These are phyloP conservation scores for Podospora tetraspora DNA, from an alignment of 495 filamentous ascomycete species.

Conservation along the genomic window DNA sequence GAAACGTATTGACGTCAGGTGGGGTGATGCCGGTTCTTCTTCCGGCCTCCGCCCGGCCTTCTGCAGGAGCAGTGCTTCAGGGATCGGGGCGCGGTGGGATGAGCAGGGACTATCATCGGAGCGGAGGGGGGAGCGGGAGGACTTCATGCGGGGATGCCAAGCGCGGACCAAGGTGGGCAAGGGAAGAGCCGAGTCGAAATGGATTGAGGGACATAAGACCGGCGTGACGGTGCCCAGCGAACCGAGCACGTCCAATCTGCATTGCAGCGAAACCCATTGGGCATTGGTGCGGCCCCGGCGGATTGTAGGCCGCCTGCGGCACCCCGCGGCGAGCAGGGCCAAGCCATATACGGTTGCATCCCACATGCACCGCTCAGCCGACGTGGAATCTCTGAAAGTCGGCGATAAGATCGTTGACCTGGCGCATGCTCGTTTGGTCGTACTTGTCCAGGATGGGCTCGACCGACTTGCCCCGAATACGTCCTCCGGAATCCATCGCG, in stretches of 20 bases:
- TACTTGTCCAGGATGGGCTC: conserved; percentile 31
- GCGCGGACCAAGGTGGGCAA: conserved; percentile 23
- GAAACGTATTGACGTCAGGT: conserved; percentile 7
- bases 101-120: neutral
- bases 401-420: conserved; percentile 31
- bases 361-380: conserved; percentile 8
- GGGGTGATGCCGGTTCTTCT: neutral
- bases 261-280: neutral
- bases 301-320: neutral
- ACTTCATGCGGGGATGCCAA: conserved; percentile 8
- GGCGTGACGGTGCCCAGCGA: neutral
- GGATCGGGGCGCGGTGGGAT: conserved; percentile 26
- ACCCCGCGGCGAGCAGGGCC: neutral
- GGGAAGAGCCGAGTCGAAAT: neutral
- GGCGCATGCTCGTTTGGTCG: conserved; percentile 34
- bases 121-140: conserved; percentile 29
- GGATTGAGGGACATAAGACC: neutral
- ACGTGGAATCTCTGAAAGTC: conserved; percentile 25
- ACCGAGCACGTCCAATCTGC: conserved; percentile 6
- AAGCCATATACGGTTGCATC: neutral
- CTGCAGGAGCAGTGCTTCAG: neutral
- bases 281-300: neutral
- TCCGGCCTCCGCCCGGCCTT: neutral
- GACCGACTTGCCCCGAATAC: conserved; percentile 11
- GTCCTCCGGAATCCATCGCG: neutral